Evolutionary conservation across 2,329 filamentous ascomycete species (phyloP), one percentile per base, ranked within the genome.

Genomic region (Elsinoe australis): DNA sequence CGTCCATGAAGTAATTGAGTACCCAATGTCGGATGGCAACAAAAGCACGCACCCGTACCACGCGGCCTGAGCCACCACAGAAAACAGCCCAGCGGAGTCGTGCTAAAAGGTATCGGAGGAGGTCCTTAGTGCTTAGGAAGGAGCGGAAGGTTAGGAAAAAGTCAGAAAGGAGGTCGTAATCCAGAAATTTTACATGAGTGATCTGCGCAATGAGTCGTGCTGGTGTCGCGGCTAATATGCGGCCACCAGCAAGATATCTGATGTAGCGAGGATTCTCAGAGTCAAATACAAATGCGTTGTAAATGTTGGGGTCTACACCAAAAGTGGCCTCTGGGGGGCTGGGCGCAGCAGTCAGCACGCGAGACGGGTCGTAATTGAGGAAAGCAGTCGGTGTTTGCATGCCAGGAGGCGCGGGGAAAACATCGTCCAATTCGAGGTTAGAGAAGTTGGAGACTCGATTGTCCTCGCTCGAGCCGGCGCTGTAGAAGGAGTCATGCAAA

Each of bases 1-100:
- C 92, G 61, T 98, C 92, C 49, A 86, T 76, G 56, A 96, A 98
- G 65, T 98, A 98, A 64, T 98, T 98, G 53, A 98, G 69, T 50
- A 96, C 89, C 92, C 92, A 98, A 65, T 98, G 92, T 49, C 92
- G 81, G 35, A 96, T 74, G 5, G 92, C 92, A 19, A 95, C 92
- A 68, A 96, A 98, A 0, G 89, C 94, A 33, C 92, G 80, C 12
- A 98, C 94, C 42, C 90, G 80, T n/a, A 95, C 92, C 46, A 98
- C 87, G 61, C 88, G 85, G 31, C 92, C 92, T 50, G 82, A 80
- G 62, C 95, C 87, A 61, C 94, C 87, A 38, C 77, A 71, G 39
- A 78, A 78, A 41, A 95, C 74, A 0, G 92, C 88, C 92, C 92
- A 98, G 55, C 82, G 76, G 46, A 98, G 69, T 14, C 92, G 80